Percentiles rank a stretch among this genome's conserved stretches.
Conservation (phyloP, 2,329 filamentous ascomycete species). For the Colletotrichum lupini region DNA sequence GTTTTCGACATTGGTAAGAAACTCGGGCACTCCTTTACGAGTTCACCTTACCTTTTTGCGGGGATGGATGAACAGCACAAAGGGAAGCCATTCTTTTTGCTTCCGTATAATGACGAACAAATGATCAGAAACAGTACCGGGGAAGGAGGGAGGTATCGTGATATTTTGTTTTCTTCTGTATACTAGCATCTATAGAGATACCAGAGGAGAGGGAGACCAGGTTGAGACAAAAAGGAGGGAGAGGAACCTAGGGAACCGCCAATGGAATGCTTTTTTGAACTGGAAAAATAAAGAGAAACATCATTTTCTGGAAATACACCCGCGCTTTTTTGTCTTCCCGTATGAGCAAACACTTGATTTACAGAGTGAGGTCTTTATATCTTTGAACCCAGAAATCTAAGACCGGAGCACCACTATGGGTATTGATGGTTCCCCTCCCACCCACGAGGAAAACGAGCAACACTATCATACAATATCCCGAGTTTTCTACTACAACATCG, state of each 20-base stretch:
- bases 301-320: background rate
- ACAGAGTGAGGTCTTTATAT: background rate
- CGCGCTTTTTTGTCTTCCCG: background rate
- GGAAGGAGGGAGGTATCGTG: background rate
- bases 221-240: constrained; percentile 4
- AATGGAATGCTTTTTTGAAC: background rate
- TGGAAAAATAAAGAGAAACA: background rate
- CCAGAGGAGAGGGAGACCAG: constrained; percentile 9
- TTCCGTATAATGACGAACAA: constrained; percentile 20
- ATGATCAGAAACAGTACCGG: constrained; percentile 9
- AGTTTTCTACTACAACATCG: background rate
- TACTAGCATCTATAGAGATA: constrained; percentile 37
- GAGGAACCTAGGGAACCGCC: background rate
- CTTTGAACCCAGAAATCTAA: constrained; percentile 3
- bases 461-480: constrained; percentile 25
- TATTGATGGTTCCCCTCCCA: background rate
- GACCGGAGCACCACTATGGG: background rate
- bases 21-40: background rate
- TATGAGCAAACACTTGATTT: background rate
- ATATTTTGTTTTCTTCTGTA: constrained; percentile 14
- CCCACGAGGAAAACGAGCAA: constrained; percentile 1
- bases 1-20: background rate
- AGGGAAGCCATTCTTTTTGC: background rate
- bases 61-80: constrained; percentile 1
- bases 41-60: background rate